Evolutionary conservation across 305 asterid species (phyloP).

Genomic region (Solanum hybrid): DNA sequence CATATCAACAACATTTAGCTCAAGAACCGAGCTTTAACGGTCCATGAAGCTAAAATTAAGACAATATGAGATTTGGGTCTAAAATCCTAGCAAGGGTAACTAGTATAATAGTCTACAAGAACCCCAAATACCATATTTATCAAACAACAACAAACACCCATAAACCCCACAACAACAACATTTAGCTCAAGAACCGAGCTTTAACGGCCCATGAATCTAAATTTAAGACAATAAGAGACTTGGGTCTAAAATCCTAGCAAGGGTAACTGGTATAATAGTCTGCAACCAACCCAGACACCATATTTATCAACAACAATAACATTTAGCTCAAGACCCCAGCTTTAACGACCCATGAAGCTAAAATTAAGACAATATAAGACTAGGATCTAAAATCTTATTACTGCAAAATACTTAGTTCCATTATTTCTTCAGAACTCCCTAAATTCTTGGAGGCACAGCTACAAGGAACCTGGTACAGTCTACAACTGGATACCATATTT

Average conservation of each 20-base stretch:
- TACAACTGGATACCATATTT: not conserved
- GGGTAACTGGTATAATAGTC: not conserved
- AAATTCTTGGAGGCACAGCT: too few species aligned
- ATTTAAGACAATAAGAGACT: not conserved
- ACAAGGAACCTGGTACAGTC: not conserved
- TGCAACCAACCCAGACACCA: not conserved
- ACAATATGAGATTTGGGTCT: not conserved
- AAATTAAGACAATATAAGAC: not conserved
- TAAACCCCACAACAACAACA: not conserved
- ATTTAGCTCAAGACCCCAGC: not conserved
- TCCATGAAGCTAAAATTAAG: not conserved
- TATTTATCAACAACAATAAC: not conserved
- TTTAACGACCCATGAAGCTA: not conserved
- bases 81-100: not conserved
- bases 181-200: not conserved
- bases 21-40: not conserved
- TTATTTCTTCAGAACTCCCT: too few species aligned
- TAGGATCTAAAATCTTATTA: not conserved
- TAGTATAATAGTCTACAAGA: not conserved
- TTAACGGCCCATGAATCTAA: not conserved
- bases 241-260: not conserved
- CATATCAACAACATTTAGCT: not conserved
- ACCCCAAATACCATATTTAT: not conserved
- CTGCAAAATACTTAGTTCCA: too few species aligned
- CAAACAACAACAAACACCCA: not conserved